Conservation (phyloP, 768 basidiomycete species). For the Hypholoma fasciculare region DNA sequence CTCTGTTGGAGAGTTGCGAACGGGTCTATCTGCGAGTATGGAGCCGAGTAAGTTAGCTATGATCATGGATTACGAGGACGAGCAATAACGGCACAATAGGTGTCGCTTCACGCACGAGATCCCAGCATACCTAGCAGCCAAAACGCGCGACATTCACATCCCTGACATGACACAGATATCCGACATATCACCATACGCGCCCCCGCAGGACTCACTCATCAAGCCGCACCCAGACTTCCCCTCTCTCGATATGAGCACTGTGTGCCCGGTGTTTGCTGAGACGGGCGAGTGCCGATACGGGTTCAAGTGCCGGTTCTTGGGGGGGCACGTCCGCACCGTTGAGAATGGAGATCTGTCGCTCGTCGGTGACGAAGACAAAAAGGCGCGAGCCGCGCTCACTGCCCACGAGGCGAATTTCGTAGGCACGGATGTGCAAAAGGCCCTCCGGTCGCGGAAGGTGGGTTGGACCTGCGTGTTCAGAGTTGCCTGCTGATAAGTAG, state of each 20-base stretch:
- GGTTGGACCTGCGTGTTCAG: slow-evolving; percentile 5
- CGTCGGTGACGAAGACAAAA: slow-evolving; percentile 58
- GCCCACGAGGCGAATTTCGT: slow-evolving; percentile 73
- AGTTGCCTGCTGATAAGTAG: not conserved
- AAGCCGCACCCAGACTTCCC: slow-evolving; percentile 31
- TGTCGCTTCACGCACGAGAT: slow-evolving; percentile 86
- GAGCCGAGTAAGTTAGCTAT: slow-evolving; percentile 50
- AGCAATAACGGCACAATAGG: slow-evolving; percentile 29
- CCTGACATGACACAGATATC: slow-evolving; percentile 45
- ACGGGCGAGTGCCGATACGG: slow-evolving; percentile 79
- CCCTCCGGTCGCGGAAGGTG: slow-evolving; percentile 71
- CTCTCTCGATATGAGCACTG: slow-evolving; percentile 45
- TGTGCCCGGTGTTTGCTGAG: slow-evolving; percentile 68
- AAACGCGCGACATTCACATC: slow-evolving; percentile 71
- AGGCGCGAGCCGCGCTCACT: slow-evolving; percentile 43
- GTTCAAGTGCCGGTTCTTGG: slow-evolving; percentile 89
- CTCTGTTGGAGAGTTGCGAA: slow-evolving; percentile 82
- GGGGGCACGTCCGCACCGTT: slow-evolving; percentile 57
- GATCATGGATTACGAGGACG: not conserved
- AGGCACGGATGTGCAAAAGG: slow-evolving; percentile 54
- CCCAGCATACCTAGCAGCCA: slow-evolving; percentile 69
- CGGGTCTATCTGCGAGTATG: slow-evolving; percentile 70
- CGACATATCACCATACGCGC: slow-evolving; percentile 52
- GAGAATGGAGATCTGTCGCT: slow-evolving; percentile 48
- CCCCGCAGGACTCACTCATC: slow-evolving; percentile 23